Base-by-base conservation (phyloP, 78 protist genomes). In the Dictyostelium citrinum region DNA sequence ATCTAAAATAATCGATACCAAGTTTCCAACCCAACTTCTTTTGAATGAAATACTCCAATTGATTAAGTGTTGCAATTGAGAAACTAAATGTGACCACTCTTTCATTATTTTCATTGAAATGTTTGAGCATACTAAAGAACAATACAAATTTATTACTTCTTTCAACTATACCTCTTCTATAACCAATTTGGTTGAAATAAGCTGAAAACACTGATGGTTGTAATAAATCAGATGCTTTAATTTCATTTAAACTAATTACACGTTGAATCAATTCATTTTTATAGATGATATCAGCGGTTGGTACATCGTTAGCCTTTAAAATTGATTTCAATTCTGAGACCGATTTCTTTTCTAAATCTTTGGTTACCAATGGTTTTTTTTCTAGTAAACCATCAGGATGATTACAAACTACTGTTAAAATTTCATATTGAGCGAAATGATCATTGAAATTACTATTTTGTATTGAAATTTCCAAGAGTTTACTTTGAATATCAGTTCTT, bases 341-440 rank as follows among this genome's bases (percentile, higher is more conserved):
- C 1, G 77, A 12, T 51, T 60, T 75, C 79, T 86, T 77, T 3
- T 74, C 80, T 2, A 86, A 22, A 24, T 86, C 80, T 16, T 86
- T 61, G 1, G 68, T 45, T 1, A 11, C 12, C 20, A 86, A 14
- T 29, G 92, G 92, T 77, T 86, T 86, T 68, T 77, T 74, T 51
- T 75, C 83, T 4, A 86, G 11, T 33, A 86, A 76, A 22, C 83
- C 80, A 77, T 86, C 92, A 0, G 92, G 92, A 77, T 86, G 92
- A 77, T 58, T 61, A 61, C 83, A 55, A 43, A 86, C 80, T 17
- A 77, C 46, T 14, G 77, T 76, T 31, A 24, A 31, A 10, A 86
- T 17, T 64, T 86, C 92, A 16, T 33, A 70, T 70, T 70, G 77
- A 4, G 77, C 77, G 20, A 70, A 70, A 33, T 70, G 77, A 17